Conservation (phyloP, 352 stramenopile species). For the Pelagophyceae sp. region DNA sequence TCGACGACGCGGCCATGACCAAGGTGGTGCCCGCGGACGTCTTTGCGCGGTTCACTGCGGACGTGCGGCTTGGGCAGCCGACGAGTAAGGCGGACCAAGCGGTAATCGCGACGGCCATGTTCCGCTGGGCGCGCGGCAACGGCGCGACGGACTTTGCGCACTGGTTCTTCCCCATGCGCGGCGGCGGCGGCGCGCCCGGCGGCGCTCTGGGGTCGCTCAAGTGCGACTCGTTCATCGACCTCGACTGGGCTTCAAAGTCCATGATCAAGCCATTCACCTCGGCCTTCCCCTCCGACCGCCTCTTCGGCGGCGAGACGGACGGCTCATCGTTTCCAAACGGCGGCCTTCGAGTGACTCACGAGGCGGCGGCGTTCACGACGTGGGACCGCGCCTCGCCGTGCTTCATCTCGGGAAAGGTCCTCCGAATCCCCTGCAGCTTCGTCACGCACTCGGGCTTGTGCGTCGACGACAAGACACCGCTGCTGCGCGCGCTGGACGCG, state of each 20-base stretch:
- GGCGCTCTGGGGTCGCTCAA: slow-evolving; percentile 2
- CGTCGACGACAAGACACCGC: slow-evolving; percentile 39
- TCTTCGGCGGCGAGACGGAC: slow-evolving; percentile 30
- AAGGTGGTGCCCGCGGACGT: slow-evolving; percentile 6
- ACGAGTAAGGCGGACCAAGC: neutral
- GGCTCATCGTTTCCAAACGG: slow-evolving; percentile 43
- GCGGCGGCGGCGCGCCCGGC: neutral
- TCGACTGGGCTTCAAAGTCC: neutral
- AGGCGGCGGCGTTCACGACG: slow-evolving; percentile 33
- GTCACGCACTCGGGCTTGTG: slow-evolving; percentile 33
- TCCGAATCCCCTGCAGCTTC: slow-evolving; percentile 37
- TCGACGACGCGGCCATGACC: neutral
- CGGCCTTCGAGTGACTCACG: slow-evolving; percentile 36
- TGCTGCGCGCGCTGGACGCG: slow-evolving; percentile 35
- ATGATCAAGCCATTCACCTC: slow-evolving; percentile 2
- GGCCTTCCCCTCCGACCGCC: neutral
- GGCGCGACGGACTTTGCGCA: slow-evolving; percentile 9
- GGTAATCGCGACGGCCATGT: slow-evolving; percentile 6
- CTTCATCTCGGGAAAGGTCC: slow-evolving; percentile 31
- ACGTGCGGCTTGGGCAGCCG: neutral
- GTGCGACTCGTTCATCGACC: slow-evolving; percentile 18
- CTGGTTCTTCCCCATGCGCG: slow-evolving; percentile 22
- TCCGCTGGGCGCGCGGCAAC: neutral
- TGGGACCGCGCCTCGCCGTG: slow-evolving; percentile 33
- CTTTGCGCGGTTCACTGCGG: neutral